phyloP scores from a whole-genome alignment of 169 alveolate species.

The Miamiensis avidus region DNA sequence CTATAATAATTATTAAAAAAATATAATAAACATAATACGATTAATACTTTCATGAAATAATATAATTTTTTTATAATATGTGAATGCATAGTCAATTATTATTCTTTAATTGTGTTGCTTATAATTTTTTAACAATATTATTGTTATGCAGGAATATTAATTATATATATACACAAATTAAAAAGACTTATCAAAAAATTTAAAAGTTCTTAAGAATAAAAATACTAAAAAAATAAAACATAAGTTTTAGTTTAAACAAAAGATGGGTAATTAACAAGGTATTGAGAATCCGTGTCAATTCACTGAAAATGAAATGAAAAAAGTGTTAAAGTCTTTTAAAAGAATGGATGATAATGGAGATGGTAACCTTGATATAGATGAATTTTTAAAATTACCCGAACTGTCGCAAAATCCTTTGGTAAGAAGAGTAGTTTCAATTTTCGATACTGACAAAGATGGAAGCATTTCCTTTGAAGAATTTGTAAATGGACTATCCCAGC shows the following conservation, averaged over 20 bases:
- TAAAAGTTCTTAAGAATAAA: neutral
- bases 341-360: conserved; percentile 92
- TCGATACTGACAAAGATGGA: conserved; percentile 96
- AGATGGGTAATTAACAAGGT: conserved; percentile 48
- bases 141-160: neutral
- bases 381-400: conserved; percentile 95
- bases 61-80: too few relatives aligned
- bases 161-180: neutral
- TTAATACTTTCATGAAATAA: too few relatives aligned
- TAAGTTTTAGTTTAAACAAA: neutral
- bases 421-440: conserved; percentile 92
- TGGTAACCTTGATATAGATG: conserved; percentile 95
- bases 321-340: conserved; percentile 90
- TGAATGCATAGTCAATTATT: too few relatives aligned
- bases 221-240: too few relatives aligned
- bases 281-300: conserved; percentile 64
- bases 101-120: too few relatives aligned
- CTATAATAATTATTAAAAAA: too few relatives aligned
- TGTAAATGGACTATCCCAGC: conserved; percentile 92
- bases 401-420: conserved; percentile 96
- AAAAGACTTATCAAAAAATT: too few relatives aligned
- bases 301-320: conserved; percentile 91
- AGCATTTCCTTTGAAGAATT: conserved; percentile 96
- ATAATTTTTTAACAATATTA: too few relatives aligned
- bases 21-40: too few relatives aligned